Evolutionary conservation across 108 stramenopile species (phyloP).

Genomic region (Skeletonema marinoi): DNA sequence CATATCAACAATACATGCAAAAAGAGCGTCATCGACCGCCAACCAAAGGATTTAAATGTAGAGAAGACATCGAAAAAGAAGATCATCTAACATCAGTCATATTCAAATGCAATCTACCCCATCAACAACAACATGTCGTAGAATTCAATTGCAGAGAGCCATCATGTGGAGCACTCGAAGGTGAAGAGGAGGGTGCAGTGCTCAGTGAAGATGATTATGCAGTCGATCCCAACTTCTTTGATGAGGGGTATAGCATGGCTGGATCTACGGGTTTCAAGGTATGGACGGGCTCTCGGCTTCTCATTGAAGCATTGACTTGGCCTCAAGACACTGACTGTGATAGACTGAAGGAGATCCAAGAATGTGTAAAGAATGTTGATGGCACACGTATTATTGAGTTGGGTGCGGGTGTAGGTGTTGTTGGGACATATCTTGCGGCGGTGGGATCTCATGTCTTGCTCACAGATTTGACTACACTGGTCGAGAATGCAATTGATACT

Average conservation of each 20-base stretch:
- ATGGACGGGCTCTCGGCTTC: conserved; percentile 66
- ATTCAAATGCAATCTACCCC: conserved; percentile 10
- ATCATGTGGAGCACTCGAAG: conserved; percentile 55
- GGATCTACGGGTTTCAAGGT: conserved; percentile 72
- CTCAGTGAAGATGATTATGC: conserved; percentile 21
- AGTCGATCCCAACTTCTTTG: conserved; percentile 72
- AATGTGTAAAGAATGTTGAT: conserved; percentile 12
- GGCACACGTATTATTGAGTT: conserved; percentile 45
- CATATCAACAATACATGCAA: not conserved
- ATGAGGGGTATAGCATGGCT: conserved; percentile 67
- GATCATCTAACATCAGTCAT: not conserved
- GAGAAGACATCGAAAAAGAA: not conserved
- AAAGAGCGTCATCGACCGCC: not conserved
- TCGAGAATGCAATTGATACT: conserved; percentile 53
- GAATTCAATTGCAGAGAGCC: conserved; percentile 56
- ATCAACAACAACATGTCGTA: not conserved
- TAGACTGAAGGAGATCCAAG: conserved; percentile 30
- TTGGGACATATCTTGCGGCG: conserved; percentile 55
- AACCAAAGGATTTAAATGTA: not conserved
- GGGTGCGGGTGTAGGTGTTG: conserved; percentile 69
- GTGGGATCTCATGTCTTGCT: conserved; percentile 55
- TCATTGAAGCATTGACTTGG: conserved; percentile 57
- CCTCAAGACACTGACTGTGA: conserved; percentile 14
- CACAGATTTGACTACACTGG: conserved; percentile 70
- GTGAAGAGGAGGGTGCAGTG: conserved; percentile 38